These are phyloP conservation scores for Citropsis articulata DNA, from an alignment of 345 rosid species.

Conservation along the genomic window DNA sequence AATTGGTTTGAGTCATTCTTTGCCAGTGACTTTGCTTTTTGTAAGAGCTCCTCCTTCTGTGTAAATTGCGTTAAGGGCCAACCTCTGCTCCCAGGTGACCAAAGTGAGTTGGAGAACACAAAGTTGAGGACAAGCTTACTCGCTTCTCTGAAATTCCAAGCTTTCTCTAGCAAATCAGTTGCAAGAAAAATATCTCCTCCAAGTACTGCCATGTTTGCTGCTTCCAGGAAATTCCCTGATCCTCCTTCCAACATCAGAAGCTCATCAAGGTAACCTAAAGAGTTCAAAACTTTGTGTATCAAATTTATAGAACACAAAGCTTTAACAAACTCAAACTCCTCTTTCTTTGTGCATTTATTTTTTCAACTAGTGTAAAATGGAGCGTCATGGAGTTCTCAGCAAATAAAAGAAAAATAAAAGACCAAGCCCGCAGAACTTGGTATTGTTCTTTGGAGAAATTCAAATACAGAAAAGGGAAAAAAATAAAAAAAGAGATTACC, in stretches of 20 bases:
- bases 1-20: slow-evolving; percentile 20
- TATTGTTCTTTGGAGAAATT: slow-evolving; percentile 27
- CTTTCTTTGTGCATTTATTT: too few relatives aligned
- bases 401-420: neutral
- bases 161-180: slow-evolving; percentile 35
- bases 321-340: too few relatives aligned
- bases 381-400: neutral
- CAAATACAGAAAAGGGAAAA: too few relatives aligned
- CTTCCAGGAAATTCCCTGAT: slow-evolving; percentile 30
- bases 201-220: slow-evolving; percentile 28
- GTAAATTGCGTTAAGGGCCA: slow-evolving; percentile 46
- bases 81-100: slow-evolving; percentile 36
- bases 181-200: slow-evolving; percentile 30
- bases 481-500: too few relatives aligned
- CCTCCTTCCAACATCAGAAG: slow-evolving; percentile 26
- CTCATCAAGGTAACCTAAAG: neutral
- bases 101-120: slow-evolving; percentile 39
- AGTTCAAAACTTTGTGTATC: slow-evolving; percentile 9
- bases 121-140: slow-evolving; percentile 26
- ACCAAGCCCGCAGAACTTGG: neutral
- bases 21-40: slow-evolving; percentile 37
- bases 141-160: slow-evolving; percentile 29
- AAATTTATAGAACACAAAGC: too few relatives aligned
- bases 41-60: slow-evolving; percentile 28
- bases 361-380: slow-evolving; percentile 12